A percentile compares a stretch with the other conserved stretches of the same genome.
These are phyloP conservation scores for Xanthoparmelia taractica DNA, from an alignment of 495 filamentous ascomycete genomes.

Conservation along the genomic window DNA sequence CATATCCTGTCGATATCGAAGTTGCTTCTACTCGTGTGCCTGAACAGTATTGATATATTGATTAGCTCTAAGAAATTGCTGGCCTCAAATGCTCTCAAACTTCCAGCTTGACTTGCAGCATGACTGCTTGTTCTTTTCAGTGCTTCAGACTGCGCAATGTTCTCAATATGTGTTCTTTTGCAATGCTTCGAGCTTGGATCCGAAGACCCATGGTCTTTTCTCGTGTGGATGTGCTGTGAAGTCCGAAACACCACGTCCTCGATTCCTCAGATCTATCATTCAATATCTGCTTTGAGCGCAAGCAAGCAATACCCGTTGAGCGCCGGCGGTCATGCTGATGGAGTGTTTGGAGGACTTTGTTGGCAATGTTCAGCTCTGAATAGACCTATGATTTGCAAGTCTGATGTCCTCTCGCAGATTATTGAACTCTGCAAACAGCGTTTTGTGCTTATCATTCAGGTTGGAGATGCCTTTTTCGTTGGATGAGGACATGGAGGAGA, in stretches of 20 bases:
- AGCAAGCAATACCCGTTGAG: neutral
- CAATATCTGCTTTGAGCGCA: too few species aligned
- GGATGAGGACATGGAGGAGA: neutral
- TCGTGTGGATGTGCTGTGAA: neutral
- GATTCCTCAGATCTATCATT: neutral
- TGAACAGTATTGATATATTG: neutral
- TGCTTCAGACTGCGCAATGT: too few species aligned
- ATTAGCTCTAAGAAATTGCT: too few species aligned
- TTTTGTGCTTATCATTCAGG: neutral
- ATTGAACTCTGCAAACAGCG: neutral
- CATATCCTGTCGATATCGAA: neutral
- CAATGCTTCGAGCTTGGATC: neutral
- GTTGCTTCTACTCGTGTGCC: neutral
- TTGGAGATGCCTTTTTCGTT: neutral
- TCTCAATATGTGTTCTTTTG: too few species aligned
- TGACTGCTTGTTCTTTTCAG: neutral
- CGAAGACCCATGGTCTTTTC: neutral
- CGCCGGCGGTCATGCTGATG: neutral
- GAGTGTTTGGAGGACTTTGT: neutral
- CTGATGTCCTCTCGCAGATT: neutral
- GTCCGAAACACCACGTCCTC: neutral
- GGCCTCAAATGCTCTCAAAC: neutral
- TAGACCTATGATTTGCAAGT: neutral
- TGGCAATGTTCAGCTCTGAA: neutral
- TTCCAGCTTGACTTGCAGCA: neutral